Evolutionary conservation across 2,329 filamentous ascomycete species (phyloP).

Genomic region (Fusarium sp.): DNA sequence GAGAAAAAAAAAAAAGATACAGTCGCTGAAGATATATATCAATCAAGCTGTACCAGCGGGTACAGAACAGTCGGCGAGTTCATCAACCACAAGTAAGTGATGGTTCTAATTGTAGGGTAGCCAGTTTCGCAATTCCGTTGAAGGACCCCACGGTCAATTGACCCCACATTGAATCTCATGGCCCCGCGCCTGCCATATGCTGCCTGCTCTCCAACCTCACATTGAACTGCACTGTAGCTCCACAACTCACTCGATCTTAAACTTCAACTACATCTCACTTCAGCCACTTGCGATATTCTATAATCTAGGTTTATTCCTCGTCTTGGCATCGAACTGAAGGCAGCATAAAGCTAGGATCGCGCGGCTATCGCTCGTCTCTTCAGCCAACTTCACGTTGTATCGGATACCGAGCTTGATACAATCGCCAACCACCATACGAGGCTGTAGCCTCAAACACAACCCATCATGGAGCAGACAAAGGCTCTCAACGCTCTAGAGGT

Average conservation of each 20-base stretch:
- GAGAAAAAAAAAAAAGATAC: too few species aligned
- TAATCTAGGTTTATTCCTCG: background rate
- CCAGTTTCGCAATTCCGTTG: background rate
- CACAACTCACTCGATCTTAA: conserved; percentile 19
- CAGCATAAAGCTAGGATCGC: background rate
- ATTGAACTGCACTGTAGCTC: conserved; percentile 30
- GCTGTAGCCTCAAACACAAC: conserved; percentile 42
- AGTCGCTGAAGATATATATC: too few species aligned
- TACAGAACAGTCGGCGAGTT: too few species aligned
- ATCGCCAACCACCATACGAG: conserved; percentile 30
- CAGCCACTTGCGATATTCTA: conserved; percentile 6
- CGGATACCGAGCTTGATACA: conserved; percentile 8
- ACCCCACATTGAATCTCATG: conserved; percentile 28
- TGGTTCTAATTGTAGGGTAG: conserved; percentile 39
- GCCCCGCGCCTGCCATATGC: conserved; percentile 44
- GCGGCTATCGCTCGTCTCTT: background rate
- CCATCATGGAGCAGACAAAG: conserved; percentile 78
- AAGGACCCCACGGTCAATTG: background rate
- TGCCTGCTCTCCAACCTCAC: conserved; percentile 46
- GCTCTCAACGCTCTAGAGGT: conserved; percentile 75
- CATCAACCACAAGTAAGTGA: too few species aligned
- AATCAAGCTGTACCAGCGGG: too few species aligned
- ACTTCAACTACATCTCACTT: conserved; percentile 19
- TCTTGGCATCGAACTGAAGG: background rate
- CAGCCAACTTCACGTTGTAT: background rate